Conservation (phyloP, 202 grass and related monocot species). For the Digitaria exilis region DNA sequence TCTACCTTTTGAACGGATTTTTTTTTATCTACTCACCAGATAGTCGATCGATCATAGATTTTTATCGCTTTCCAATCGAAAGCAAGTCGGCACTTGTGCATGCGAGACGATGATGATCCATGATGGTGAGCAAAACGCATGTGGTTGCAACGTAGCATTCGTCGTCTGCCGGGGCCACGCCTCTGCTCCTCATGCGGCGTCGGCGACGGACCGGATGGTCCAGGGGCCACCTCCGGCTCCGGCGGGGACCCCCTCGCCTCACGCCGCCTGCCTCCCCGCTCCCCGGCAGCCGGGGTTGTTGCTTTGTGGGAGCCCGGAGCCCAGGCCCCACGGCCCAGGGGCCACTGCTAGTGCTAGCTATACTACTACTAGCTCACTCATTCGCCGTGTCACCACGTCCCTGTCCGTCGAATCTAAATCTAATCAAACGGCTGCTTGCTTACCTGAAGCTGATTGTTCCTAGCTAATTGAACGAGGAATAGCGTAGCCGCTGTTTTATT, state of each 20-base stretch:
- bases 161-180: slow-evolving; percentile 12
- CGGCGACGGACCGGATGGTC: too few species aligned
- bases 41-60: too few species aligned
- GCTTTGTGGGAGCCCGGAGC: not conserved
- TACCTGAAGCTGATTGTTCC: not conserved
- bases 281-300: not conserved
- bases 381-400: not conserved
- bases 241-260: not conserved
- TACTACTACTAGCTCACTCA: too few species aligned
- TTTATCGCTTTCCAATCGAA: not conserved
- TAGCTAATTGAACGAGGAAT: not conserved
- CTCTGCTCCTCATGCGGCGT: not conserved
- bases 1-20: too few species aligned
- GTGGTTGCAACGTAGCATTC: slow-evolving; percentile 23
- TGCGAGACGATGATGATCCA: not conserved
- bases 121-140: not conserved
- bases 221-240: too few species aligned
- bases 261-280: slow-evolving; percentile 40
- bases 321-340: too few species aligned
- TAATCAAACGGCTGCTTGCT: not conserved
- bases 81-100: not conserved
- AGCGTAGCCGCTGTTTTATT: not conserved
- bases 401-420: not conserved
- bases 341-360: not conserved
- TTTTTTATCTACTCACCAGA: too few species aligned